A percentile compares a stretch with the other conserved stretches of the same genome.
Evolutionary conservation across 192 early-diverging fungal genomes (phyloP).

Genomic region (Coemansia reversa): DNA sequence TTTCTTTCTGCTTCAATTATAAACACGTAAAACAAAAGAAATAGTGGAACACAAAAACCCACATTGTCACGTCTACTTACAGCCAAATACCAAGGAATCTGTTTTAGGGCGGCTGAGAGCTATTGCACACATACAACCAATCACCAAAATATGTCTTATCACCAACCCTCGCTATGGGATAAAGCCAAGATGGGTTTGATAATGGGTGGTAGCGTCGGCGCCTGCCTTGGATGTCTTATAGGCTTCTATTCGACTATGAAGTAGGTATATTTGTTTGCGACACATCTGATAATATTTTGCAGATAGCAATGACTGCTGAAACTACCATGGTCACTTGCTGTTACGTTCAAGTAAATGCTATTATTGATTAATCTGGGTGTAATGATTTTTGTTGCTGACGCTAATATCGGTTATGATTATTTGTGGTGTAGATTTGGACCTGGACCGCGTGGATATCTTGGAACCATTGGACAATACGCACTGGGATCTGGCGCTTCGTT

Average conservation of each 20-base stretch:
- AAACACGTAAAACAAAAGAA: not conserved
- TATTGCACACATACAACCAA: not conserved
- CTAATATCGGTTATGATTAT: not conserved
- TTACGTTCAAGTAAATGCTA: not conserved
- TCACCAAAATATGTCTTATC: constrained; percentile 33
- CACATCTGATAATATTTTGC: not conserved
- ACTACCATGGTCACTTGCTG: not conserved
- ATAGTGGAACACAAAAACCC: not conserved
- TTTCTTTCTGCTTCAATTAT: not conserved
- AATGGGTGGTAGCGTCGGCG: constrained; percentile 56
- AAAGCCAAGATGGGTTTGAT: constrained; percentile 57
- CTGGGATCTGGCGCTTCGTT: constrained; percentile 75
- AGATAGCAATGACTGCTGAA: too few species aligned
- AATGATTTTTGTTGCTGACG: not conserved
- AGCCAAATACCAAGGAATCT: not conserved
- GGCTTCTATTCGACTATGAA: constrained; percentile 58
- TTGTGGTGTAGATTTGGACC: constrained; percentile 61
- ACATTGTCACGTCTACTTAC: not conserved
- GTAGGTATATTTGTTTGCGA: constrained; percentile 18
- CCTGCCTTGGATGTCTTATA: constrained; percentile 55
- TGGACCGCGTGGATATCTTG: constrained; percentile 66
- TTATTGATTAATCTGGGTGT: not conserved
- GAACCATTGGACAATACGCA: constrained; percentile 73
- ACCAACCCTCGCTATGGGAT: constrained; percentile 54
- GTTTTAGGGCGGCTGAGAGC: not conserved